Evolutionary conservation across 371 early-diverging fungal genomes (phyloP), one percentile per base, ranked within the genome.

Genomic region (Thermomucor indicae-seudaticae): DNA sequence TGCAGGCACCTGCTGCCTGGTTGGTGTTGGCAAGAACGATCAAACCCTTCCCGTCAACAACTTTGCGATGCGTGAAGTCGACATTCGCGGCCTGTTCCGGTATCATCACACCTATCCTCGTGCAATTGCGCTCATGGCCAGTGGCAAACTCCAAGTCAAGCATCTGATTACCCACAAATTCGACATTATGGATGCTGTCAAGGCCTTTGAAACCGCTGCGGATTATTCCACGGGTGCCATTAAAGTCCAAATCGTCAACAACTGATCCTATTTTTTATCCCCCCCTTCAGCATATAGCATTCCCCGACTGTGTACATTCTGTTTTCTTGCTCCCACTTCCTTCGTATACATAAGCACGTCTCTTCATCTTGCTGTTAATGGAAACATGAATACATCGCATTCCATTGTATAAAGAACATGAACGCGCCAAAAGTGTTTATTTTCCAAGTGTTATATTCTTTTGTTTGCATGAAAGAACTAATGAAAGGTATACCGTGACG

Each of bases 41-140:
- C 70, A 69, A 43, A 53, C 57, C 1, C 47, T 72, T 20, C 73
- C 73, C 12, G 73, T 72, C 39, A 69, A 72, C 45, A 69, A 67
- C 50, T 69, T 72, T 69, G 73, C 73, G n/a, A 72, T 67, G 70
- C 62, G 70, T 7, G 73, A 72, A 53, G 73, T 72, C 2, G 70
- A 72, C 17, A 69, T 72, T 28, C 51, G 64, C 28, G 73, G 73
- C 35, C 44, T 69, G 3, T 72, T 69, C 47, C 47, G 69, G 30
- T 64, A 59, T 34, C 72, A 72, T 51, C 72, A 72, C 39, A 72
- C 72, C 24, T 72, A 69, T 30, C 72, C 72, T 43, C 65, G 67
- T 28, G 72, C 70, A 14, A 66, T 72, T 35, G 45, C 62, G 20
- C 47, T 72, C 14, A 28, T 72, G 20, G 52, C 66, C 12, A 62